Base-by-base conservation (phyloP, 257 asterid genomes). In the Handroanthus guayacan region DNA sequence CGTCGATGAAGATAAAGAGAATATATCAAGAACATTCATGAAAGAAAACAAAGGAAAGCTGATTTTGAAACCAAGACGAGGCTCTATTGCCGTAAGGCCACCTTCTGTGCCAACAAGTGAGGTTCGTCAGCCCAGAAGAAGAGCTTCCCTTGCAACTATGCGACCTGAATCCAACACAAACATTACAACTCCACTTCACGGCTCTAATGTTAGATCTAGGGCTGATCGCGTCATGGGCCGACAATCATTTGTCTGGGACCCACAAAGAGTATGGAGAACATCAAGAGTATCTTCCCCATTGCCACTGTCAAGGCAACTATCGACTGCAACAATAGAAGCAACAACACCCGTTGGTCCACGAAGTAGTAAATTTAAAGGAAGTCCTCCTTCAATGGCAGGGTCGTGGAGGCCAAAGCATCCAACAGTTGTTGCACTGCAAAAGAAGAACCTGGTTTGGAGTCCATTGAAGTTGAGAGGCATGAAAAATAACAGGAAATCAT, bases 131-230 rank as follows among this genome's bases (percentile, higher is more conserved):
- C 97, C 93, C 41, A 90, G 80, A 77, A 77, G 98, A 68, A 85
- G 99, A 71, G 94, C 97, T 52, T 95, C 99, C 16, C 78, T 95
- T 67, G 99, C 98, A 71, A 82, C 91, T 51, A 61, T 83, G 50
- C 86, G 84, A 38, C 79, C 90, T 7, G 97, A 94, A 45, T 51
- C 86, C 58, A 82, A 77, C 78, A 50, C 84, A 37, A 82, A 79
- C 71, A 73, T 76, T 57, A 44, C 84, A 57, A 87, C 91, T 61
- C 91, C 95, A 50, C 77, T 83, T 69, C 82, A 76, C 25, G 78
- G 79, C 72, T 84, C 93, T 17, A 65, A 75, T 57, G 77, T 80
- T 20, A 80, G 74, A 58, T 70, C 57, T 47, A 88, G 86, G 85
- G 75, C 44, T 2, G 89, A 82, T 9, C 88, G 91, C 67, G 82